Percentiles rank a stretch among this genome's conserved stretches.
Conservation (phyloP, 2,329 filamentous ascomycete species). For the Pseudogymnoascus sp. region DNA sequence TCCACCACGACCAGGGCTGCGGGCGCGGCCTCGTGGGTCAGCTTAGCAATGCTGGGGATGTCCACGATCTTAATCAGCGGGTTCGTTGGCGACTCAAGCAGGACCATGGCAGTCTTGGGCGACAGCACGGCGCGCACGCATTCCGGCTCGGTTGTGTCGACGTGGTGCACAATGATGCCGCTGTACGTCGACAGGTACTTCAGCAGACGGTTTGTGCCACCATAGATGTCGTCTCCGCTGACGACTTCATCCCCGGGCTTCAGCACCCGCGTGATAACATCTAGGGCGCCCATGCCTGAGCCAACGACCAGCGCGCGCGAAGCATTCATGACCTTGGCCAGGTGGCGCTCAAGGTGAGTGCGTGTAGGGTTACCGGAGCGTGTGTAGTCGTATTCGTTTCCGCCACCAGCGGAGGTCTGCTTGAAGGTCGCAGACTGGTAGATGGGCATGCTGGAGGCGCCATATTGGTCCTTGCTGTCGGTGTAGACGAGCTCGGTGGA, state of each 20-base stretch:
- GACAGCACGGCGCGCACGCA: conserved; percentile 61
- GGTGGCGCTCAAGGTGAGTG: conserved; percentile 88
- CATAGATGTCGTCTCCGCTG: conserved; percentile 93
- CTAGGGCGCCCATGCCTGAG: conserved; percentile 93
- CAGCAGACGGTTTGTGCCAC: conserved; percentile 85
- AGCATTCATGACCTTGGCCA: conserved; percentile 98
- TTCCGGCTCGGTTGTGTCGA: conserved; percentile 79
- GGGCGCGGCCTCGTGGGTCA: conserved; percentile 69
- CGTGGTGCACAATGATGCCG: conserved; percentile 89
- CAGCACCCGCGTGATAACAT: conserved; percentile 88
- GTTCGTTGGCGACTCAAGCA: conserved; percentile 95
- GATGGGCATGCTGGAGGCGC: conserved; percentile 90
- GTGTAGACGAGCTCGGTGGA: conserved; percentile 96
- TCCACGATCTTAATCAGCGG: conserved; percentile 98
- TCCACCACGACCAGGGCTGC: conserved; percentile 83
- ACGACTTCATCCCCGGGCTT: conserved; percentile 94
- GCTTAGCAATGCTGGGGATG: conserved; percentile 67
- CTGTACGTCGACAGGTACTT: conserved; percentile 86
- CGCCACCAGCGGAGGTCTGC: conserved; percentile 70
- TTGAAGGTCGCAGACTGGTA: conserved; percentile 99
- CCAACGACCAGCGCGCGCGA: conserved; percentile 84
- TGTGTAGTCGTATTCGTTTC: conserved; percentile 94
- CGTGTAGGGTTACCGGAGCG: conserved; percentile 94
- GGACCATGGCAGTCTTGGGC: conserved; percentile 84
- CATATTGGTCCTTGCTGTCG: conserved; percentile 93